Evolutionary conservation across 2,329 filamentous ascomycete genomes (phyloP), one percentile per base, ranked within the genome.

Genomic region (Stagonosporopsis cucurbitacearum): DNA sequence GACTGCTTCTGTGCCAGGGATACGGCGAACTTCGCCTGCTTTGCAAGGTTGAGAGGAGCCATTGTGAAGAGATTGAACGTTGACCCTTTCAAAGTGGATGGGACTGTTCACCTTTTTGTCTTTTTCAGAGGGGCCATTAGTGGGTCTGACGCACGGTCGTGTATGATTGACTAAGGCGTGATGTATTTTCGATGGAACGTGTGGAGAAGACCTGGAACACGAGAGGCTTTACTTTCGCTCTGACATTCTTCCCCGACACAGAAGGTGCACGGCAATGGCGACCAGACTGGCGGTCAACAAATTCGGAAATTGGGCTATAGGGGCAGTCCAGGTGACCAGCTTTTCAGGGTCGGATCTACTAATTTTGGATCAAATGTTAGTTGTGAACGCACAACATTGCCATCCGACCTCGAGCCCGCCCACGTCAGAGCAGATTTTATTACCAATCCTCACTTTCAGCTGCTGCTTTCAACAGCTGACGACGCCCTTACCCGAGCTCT

Each of bases 271-370:
- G 50, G 55, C 33, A 46, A 52, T 59, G 52, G 57, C 51, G 57
- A 55, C 52, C 44, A 59, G 57, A 55, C 52, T 52, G 48, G 57
- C 57, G 57, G 57, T 59, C 57, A 56, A 56, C 48, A 50, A 36
- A 39, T 42, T 53, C 40, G 48, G 52, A 50, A 52, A 41, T 50
- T 50, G 50, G 19, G 50, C 36, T 48, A 54, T 58, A 58, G 55
- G 50, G 50, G 55, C n/a, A 57, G 54, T 49, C 44, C 54, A 57
- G 54, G 39, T 57, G 54, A 57, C 49, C 49, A 30, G 19, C 25
- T 39, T 50, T 41, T 36, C 17, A 48, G 54, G 54, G 35, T 36
- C 44, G 26, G 39, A 36, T 44, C 41, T 45, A 26, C 54, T 52
- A 52, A 52, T 35, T 48, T 57, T 48, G 49, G 54, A 49, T 32